These are phyloP conservation scores for Paraphoma chrysanthemicola DNA, from an alignment of 2,329 filamentous ascomycete genomes.

Conservation along the genomic window DNA sequence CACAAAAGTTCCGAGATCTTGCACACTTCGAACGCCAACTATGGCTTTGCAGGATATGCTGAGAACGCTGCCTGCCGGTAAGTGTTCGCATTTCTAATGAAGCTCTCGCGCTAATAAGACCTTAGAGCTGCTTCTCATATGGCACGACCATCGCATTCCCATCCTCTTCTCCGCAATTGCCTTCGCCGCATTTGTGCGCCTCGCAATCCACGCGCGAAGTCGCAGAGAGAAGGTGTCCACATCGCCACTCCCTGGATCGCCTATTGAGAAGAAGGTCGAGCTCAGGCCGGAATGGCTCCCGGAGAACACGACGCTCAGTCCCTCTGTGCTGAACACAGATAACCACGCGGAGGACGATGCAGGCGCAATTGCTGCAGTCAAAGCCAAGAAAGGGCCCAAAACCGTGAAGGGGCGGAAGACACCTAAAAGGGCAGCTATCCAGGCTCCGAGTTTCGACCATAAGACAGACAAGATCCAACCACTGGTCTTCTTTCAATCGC, in stretches of 20 bases:
- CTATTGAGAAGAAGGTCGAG: slow-evolving; percentile 41
- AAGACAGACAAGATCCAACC: slow-evolving; percentile 66
- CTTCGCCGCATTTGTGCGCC: slow-evolving; percentile 37
- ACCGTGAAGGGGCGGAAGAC: slow-evolving; percentile 47
- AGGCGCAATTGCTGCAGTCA: slow-evolving; percentile 23
- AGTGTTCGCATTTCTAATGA: not conserved
- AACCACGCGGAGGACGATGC: slow-evolving; percentile 39
- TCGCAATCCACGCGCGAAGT: slow-evolving; percentile 33
- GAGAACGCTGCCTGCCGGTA: slow-evolving; percentile 26
- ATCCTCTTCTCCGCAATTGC: slow-evolving; percentile 42
- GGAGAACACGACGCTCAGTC: slow-evolving; percentile 36
- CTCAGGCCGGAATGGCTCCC: slow-evolving; percentile 45
- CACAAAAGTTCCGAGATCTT: slow-evolving; percentile 24
- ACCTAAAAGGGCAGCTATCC: slow-evolving; percentile 24
- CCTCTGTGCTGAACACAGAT: slow-evolving; percentile 30
- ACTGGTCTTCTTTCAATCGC: slow-evolving; percentile 86
- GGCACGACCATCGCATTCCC: slow-evolving; percentile 45
- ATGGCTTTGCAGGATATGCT: slow-evolving; percentile 21
- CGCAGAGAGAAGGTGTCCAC: slow-evolving; percentile 36
- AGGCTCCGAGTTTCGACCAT: slow-evolving; percentile 31
- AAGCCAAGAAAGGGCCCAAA: slow-evolving; percentile 44
- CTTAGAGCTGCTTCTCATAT: slow-evolving; percentile 45
- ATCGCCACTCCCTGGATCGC: slow-evolving; percentile 42
- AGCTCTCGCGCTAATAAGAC: not conserved
- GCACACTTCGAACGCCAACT: slow-evolving; percentile 1